Evolutionary conservation across 306 rosid genomes (phyloP), one percentile per base, ranked within the genome.

Genomic region (Lagenaria siceraria): DNA sequence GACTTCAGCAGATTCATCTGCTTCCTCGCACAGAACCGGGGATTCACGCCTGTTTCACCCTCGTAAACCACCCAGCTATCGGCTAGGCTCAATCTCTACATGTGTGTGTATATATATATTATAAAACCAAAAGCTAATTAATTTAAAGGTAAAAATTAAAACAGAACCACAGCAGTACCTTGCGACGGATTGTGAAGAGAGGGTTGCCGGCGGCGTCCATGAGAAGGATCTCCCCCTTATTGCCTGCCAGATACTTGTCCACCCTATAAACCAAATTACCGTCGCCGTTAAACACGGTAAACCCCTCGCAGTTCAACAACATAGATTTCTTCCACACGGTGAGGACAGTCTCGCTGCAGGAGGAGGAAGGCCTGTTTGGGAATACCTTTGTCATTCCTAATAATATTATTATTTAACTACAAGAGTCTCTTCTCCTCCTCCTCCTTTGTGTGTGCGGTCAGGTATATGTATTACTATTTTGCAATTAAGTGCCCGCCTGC

Each of bases 281-380:
- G 11, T 69, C 79, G 64, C 54, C 11, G 66, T 88, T 87, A 11
- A 86, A 92, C 58, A 92, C 97, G 10, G 96, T 92, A 78, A 92
- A 92, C n/a, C 97, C 97, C 13, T 69, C 83, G 79, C 97, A 92
- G 78, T 80, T 90, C 29, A 85, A 76, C 69, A 92, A 42, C 64
- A 92, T 82, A 4, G 96, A 92, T 86, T 92, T 92, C 73, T 87
- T 92, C 97, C 97, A 92, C 60, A 92, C 93, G 0, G 97, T 92
- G 0, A 92, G 78, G 4, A 81, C 81, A 19, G 64, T 82, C 8
- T 78, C 25, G 22, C 5, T 8, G 11, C 13, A 48, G 42, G 75
- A 4, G 19, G 79, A 17, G 43, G 77, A 51, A 8, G 79, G 46
- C 4, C 82, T 72, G 66, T 87, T 90, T 38, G 96, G 97, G 77